phyloP scores from a whole-genome alignment of 2,329 filamentous ascomycete genomes.

The Pseudogymnoascus sp. region DNA sequence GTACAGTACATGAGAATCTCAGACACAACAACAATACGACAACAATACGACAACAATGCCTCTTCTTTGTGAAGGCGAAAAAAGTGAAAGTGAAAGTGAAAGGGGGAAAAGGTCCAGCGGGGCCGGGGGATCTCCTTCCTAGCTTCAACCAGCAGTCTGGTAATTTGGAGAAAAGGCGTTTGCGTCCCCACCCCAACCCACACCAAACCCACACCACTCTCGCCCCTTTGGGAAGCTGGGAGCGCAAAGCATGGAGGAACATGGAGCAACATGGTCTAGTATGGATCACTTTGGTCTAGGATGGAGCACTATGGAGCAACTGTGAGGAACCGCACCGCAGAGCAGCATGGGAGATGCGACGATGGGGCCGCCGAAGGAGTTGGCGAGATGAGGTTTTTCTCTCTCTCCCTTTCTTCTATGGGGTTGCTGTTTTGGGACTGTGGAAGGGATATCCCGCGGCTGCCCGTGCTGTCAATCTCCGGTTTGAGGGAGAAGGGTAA shows the following conservation, averaged over 20 bases:
- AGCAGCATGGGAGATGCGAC: not conserved
- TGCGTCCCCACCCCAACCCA: slow-evolving; percentile 1
- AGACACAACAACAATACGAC: not conserved
- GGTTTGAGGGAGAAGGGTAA: not conserved
- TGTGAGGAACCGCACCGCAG: not conserved
- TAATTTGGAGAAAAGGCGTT: slow-evolving; percentile 3
- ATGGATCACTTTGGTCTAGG: not conserved
- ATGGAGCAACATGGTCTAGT: not conserved
- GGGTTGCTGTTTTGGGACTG: not conserved
- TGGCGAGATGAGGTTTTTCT: not conserved
- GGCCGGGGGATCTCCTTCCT: not conserved
- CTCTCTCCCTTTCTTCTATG: not conserved
- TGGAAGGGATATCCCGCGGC: not conserved
- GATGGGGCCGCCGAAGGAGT: not conserved
- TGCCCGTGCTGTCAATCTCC: not conserved
- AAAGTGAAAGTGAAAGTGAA: not conserved
- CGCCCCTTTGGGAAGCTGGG: not conserved
- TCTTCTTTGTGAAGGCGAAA: not conserved
- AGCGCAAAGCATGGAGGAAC: not conserved
- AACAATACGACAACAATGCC: not conserved
- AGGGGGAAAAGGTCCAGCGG: not conserved
- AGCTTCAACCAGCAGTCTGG: slow-evolving; percentile 1
- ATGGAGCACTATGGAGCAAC: not conserved
- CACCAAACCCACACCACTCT: not conserved
- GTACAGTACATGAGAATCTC: not conserved